A percentile compares a stretch with the other conserved stretches of the same genome.
These are phyloP conservation scores for Spencermartinsiella europaea DNA, from an alignment of 805 yeast genomes.

Conservation along the genomic window DNA sequence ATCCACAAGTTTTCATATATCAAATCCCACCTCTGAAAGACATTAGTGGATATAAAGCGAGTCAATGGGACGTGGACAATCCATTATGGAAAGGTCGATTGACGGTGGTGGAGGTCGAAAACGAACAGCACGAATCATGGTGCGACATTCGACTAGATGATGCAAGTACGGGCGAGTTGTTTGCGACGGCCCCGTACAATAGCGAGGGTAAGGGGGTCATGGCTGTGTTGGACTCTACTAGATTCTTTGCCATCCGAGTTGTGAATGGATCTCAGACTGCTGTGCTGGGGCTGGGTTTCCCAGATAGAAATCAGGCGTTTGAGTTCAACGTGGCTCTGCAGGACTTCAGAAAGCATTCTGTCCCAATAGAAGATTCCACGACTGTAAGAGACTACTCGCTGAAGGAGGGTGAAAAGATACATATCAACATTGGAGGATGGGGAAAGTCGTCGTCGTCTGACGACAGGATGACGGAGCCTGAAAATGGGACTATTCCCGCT, in stretches of 20 bases:
- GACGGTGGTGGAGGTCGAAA: constrained; percentile 27
- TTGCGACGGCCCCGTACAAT: constrained; percentile 35
- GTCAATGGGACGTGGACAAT: constrained; percentile 33
- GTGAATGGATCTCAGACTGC: constrained; percentile 33
- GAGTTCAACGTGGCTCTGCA: constrained; percentile 37
- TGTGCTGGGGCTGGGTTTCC: constrained; percentile 39
- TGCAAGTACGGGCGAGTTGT: constrained; percentile 26
- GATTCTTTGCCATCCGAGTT: constrained; percentile 34
- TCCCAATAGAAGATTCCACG: constrained; percentile 2
- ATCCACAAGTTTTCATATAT: constrained; percentile 25
- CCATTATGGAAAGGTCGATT: constrained; percentile 35
- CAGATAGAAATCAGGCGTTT: constrained; percentile 31
- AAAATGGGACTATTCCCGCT: constrained; percentile 14
- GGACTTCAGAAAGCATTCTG: constrained; percentile 26
- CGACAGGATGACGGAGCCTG: background rate
- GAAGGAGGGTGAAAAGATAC: constrained; percentile 25
- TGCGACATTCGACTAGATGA: constrained; percentile 32
- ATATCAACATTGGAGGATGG: constrained; percentile 17
- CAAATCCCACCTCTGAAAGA: constrained; percentile 28
- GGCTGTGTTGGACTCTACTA: constrained; percentile 31
- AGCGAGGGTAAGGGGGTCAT: constrained; percentile 30
- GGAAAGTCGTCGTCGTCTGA: background rate
- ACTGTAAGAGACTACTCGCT: constrained; percentile 23
- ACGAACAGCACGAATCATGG: constrained; percentile 9
- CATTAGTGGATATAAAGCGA: constrained; percentile 24